phyloP scores from a whole-genome alignment of 1,139 yeast genomes.

The Geotrichum reessii region DNA sequence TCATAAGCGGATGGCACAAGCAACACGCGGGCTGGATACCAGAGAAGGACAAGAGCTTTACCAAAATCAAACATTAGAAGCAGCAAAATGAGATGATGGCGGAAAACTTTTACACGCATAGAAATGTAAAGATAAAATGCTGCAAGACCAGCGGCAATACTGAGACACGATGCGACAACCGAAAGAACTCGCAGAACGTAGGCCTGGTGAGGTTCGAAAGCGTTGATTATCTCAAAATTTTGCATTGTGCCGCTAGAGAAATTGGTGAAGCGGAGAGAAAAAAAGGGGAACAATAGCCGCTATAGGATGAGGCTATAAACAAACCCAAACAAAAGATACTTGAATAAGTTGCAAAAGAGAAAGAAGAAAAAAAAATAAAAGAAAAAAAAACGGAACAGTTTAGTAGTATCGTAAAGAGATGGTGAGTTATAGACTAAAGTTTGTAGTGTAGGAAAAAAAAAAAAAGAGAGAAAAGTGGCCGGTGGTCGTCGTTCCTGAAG shows the following conservation, averaged over 20 bases:
- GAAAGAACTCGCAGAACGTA: conserved; percentile 28
- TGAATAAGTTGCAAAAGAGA: neutral
- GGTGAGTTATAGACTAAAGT: neutral
- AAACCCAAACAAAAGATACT: neutral
- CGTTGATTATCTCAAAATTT: conserved; percentile 6
- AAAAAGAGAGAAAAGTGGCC: neutral
- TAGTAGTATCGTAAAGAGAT: neutral
- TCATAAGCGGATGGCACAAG: conserved; percentile 47
- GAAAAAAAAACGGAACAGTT: too few relatives aligned
- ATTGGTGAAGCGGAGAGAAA: neutral
- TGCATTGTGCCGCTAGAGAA: neutral
- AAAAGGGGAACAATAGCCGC: too few relatives aligned
- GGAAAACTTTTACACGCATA: conserved; percentile 31
- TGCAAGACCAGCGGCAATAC: conserved; percentile 32
- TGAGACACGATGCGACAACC: conserved; percentile 30
- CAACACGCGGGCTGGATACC: conserved; percentile 64
- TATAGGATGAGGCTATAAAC: too few relatives aligned
- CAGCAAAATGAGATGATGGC: conserved; percentile 51
- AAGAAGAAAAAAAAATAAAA: too few relatives aligned
- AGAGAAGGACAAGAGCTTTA: conserved; percentile 62
- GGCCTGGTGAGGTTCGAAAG: conserved; percentile 25
- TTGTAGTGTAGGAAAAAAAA: too few relatives aligned
- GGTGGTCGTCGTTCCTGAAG: neutral
- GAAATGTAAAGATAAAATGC: conserved; percentile 33
- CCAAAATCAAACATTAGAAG: conserved; percentile 65